A percentile compares a stretch with the other conserved stretches of the same genome.
Evolutionary conservation across 345 rosid genomes (phyloP).

Genomic region (Salix udensis): DNA sequence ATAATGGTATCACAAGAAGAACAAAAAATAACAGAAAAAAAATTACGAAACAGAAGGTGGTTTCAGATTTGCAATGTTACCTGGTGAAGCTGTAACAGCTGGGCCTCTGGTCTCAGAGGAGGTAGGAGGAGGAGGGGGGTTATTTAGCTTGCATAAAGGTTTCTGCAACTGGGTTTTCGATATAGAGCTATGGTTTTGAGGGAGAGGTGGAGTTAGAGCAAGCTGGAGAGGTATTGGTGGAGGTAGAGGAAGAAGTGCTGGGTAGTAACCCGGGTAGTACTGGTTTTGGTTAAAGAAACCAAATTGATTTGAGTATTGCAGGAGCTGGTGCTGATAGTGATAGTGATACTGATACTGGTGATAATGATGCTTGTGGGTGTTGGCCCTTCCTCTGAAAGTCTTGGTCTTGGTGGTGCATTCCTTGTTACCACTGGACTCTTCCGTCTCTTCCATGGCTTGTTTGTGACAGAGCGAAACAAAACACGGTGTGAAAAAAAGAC

Average conservation of each 20-base stretch:
- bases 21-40: background rate
- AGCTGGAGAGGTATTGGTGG: slow-evolving; percentile 52
- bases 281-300: slow-evolving; percentile 42
- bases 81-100: slow-evolving; percentile 33
- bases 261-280: slow-evolving; percentile 37
- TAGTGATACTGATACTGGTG: slow-evolving; percentile 24
- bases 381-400: slow-evolving; percentile 41
- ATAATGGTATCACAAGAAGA: background rate
- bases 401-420: slow-evolving; percentile 41
- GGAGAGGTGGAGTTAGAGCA: slow-evolving; percentile 42
- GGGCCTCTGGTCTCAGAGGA: slow-evolving; percentile 39
- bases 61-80: slow-evolving; percentile 19
- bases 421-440: slow-evolving; percentile 38
- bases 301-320: slow-evolving; percentile 56
- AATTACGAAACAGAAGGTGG: slow-evolving; percentile 1
- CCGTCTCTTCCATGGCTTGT: slow-evolving; percentile 60
- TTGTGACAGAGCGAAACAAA: slow-evolving; percentile 9
- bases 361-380: slow-evolving; percentile 39
- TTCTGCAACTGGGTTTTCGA: slow-evolving; percentile 55
- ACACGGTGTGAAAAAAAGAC: background rate
- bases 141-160: slow-evolving; percentile 38
- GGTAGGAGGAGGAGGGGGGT: slow-evolving; percentile 36
- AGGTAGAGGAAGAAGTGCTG: slow-evolving; percentile 62
- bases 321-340: slow-evolving; percentile 33
- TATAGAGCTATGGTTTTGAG: slow-evolving; percentile 38